Percentiles rank a stretch among this genome's conserved stretches.
These are phyloP conservation scores for Chrysanthemum makinoi DNA, from an alignment of 129 eudicot genomes.

Conservation along the genomic window DNA sequence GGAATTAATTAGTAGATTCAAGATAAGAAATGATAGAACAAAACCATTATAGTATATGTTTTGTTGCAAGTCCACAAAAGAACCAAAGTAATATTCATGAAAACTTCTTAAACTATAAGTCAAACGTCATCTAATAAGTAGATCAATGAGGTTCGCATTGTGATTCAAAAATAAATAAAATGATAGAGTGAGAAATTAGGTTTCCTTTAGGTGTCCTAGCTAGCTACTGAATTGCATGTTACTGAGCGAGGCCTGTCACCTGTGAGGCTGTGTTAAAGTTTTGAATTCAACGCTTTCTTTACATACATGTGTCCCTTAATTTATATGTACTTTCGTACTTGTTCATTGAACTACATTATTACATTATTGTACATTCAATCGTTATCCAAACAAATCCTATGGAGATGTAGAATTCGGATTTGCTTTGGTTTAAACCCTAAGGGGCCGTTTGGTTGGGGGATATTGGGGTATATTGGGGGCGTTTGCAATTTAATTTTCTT, in stretches of 20 bases:
- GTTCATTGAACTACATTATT: not conserved
- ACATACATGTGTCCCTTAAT: not conserved
- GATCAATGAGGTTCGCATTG: no score
- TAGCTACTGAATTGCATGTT: conserved; percentile 4
- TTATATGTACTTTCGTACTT: conserved; percentile 16
- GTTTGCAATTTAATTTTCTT: no score
- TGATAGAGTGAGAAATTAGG: not conserved
- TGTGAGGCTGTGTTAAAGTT: not conserved
- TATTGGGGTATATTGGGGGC: no score
- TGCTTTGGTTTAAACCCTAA: not conserved
- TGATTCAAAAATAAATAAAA: not conserved
- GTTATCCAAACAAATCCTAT: not conserved
- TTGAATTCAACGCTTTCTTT: conserved; percentile 6
- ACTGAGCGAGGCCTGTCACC: conserved; percentile 20
- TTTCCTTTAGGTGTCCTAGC: not conserved
- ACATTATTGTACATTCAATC: conserved; percentile 11
- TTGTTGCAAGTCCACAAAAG: no score
- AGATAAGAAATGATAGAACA: no score
- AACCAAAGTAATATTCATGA: no score
- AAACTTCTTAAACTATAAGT: no score
- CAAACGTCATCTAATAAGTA: no score
- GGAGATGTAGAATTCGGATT: not conserved
- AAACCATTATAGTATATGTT: no score
- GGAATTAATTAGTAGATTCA: no score
- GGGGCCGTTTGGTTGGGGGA: no score